Conservation (phyloP, 352 stramenopile genomes). For the Blastocystis sp. region DNA sequence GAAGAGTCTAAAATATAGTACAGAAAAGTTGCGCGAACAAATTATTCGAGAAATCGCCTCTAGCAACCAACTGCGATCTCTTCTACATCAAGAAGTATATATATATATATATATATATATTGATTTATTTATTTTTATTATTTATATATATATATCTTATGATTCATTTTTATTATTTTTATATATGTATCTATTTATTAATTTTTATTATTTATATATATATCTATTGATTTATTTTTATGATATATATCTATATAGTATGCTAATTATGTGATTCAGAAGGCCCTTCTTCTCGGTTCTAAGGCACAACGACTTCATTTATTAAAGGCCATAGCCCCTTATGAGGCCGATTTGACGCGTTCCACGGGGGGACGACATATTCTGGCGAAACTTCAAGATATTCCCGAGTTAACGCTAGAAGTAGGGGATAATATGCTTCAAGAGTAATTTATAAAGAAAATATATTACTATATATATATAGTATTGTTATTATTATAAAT, state of each 20-base stretch:
- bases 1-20: constrained; percentile 81
- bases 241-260: constrained; percentile 53
- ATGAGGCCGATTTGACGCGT: constrained; percentile 50
- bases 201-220: background rate
- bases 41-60: constrained; percentile 60
- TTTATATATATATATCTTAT: background rate
- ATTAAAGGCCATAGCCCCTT: constrained; percentile 78
- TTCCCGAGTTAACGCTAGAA: too few relatives aligned
- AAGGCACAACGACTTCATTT: constrained; percentile 73
- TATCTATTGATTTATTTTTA: background rate
- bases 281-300: constrained; percentile 72
- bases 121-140: background rate
- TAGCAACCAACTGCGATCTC: constrained; percentile 15
- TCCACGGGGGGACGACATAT: constrained; percentile 33
- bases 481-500: too few relatives aligned
- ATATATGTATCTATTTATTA: too few relatives aligned
- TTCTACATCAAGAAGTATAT: constrained; percentile 39
- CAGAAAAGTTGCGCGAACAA: constrained; percentile 50
- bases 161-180: background rate
- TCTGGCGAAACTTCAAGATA: constrained; percentile 28
- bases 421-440: too few relatives aligned
- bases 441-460: too few relatives aligned
- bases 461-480: too few relatives aligned
- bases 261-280: constrained; percentile 93
- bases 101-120: background rate